phyloP scores from a whole-genome alignment of 371 early-diverging fungal species.

The Mucor lusitanicus region DNA sequence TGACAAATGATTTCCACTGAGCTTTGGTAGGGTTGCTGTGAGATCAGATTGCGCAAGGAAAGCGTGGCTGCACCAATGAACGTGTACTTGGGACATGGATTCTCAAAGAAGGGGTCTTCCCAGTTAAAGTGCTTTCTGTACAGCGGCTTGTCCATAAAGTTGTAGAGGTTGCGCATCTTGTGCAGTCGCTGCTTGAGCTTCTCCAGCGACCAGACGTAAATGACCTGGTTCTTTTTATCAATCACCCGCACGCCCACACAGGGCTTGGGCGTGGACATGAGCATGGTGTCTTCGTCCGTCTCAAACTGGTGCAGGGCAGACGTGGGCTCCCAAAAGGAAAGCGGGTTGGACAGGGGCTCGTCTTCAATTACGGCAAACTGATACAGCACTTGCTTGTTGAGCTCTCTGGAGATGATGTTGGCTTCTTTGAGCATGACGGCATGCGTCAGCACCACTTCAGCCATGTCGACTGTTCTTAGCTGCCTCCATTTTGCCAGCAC shows the following conservation, averaged over 20 bases:
- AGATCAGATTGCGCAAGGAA: slow-evolving; percentile 50
- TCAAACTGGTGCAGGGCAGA: slow-evolving; percentile 58
- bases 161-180: slow-evolving; percentile 79
- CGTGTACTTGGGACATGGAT: slow-evolving; percentile 63
- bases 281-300: slow-evolving; percentile 56
- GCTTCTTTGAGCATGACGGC: slow-evolving; percentile 84
- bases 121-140: slow-evolving; percentile 76
- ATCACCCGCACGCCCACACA: slow-evolving; percentile 73
- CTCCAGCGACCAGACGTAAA: slow-evolving; percentile 78
- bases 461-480: slow-evolving; percentile 70
- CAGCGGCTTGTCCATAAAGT: slow-evolving; percentile 70
- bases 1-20: slow-evolving; percentile 59
- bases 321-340: slow-evolving; percentile 67
- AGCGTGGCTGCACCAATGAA: slow-evolving; percentile 66
- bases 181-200: slow-evolving; percentile 68
- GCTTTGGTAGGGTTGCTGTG: slow-evolving; percentile 54
- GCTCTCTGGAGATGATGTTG: slow-evolving; percentile 82
- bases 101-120: slow-evolving; percentile 78
- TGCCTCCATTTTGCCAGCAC: slow-evolving; percentile 63
- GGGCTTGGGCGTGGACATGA: slow-evolving; percentile 55
- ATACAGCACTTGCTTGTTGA: slow-evolving; percentile 76
- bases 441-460: slow-evolving; percentile 69
- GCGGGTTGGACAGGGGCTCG: slow-evolving; percentile 50
- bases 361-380: slow-evolving; percentile 78
- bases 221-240: slow-evolving; percentile 68